Evolutionary conservation across 2,329 filamentous ascomycete species (phyloP), one percentile per base, ranked within the genome.

Genomic region (Fusarium phyllophilum): DNA sequence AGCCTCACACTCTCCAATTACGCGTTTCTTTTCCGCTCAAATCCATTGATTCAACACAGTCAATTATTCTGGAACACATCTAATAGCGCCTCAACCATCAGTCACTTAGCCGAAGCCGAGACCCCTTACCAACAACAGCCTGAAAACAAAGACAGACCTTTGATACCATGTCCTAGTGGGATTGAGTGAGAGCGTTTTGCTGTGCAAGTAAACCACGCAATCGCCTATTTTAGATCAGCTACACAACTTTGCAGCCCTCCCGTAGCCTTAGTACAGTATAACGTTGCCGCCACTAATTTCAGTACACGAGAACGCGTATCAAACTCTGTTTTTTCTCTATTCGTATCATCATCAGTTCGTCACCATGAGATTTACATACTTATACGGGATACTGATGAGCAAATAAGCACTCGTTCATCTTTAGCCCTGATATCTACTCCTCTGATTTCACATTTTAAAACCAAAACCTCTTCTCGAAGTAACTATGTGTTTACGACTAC

Each of bases 21-120:
- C 62, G 65, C 34, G 39, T 66, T 41, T 68, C 49, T 48, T 44
- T 39, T 64, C 46, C 36, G 41, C 49, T 49, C 52, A 46, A n/a
- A 39, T 49, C 56, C 59, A 51, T 54, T 49, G 66, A 66, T 44
- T 39, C 42, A 64, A 38, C 58, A 45, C 55, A 70, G 65, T 66
- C 59, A 70, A 70, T 60, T 34, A 64, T 70, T 72, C 65, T 73
- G 60, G 70, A 72, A 68, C 66, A 68, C 39, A 44, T 49, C 49
- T n/a, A 34, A 60, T 24, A 54, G 46, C 60, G 49, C 65, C 65
- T 41, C 63, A 54, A 31, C 51, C 36, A 42, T 55, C 56, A 44
- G 20, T 49, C 44, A 44, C 54, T 48, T 68, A 64, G 51, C 67
- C 58, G 41, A 55, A 29, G 58, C 34, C 57, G 18, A 51, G 36